Conservation (phyloP, 345 rosid species). For the Dimocarpus longan region DNA sequence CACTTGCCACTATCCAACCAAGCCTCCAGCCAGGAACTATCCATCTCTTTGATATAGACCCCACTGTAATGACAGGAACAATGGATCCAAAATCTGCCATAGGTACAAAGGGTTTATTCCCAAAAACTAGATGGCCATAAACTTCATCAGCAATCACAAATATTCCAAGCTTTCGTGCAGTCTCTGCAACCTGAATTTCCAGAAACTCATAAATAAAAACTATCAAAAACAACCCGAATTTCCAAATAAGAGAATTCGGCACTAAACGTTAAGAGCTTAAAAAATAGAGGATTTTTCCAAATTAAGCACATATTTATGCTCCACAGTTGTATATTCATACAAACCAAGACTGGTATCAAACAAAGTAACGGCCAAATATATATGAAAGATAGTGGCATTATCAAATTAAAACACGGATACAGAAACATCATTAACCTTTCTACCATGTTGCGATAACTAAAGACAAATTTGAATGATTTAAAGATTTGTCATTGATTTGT, state of each 20-base stretch:
- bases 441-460: too few relatives aligned
- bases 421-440: too few relatives aligned
- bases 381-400: too few relatives aligned
- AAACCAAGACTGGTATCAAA: too few relatives aligned
- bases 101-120: constrained; percentile 50
- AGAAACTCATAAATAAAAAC: background rate
- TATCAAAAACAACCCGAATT: background rate
- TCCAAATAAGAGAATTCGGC: background rate
- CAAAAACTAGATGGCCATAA: constrained; percentile 49
- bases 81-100: constrained; percentile 58
- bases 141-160: constrained; percentile 68
- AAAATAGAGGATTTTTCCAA: too few relatives aligned
- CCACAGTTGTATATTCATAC: too few relatives aligned
- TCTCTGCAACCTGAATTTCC: constrained; percentile 50
- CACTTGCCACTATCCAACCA: constrained; percentile 56
- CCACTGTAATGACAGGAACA: constrained; percentile 56
- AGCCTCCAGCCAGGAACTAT: constrained; percentile 68
- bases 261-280: too few relatives aligned
- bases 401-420: too few relatives aligned
- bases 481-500: too few relatives aligned
- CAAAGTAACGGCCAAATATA: too few relatives aligned
- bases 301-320: too few relatives aligned
- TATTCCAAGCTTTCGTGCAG: constrained; percentile 48
- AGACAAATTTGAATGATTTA: too few relatives aligned
- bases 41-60: constrained; percentile 70